Base-by-base conservation (phyloP, 352 stramenopile genomes). In the Pythium aquatile region DNA sequence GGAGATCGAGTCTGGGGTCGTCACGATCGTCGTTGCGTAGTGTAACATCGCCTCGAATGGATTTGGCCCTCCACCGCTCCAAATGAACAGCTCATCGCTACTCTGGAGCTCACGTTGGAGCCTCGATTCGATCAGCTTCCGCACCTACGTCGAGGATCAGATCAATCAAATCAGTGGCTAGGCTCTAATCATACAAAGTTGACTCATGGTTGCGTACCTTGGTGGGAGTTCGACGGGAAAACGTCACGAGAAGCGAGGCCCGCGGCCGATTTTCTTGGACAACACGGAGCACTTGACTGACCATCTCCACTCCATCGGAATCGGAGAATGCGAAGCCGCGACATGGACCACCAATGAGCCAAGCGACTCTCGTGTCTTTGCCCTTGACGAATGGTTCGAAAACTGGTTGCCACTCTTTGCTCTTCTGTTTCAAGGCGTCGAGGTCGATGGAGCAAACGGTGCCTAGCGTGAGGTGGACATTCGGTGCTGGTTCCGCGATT, bases 1-100 rank as follows among this genome's bases (percentile, higher is more conserved):
- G 28, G 85, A 91, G 53, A 91, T 79, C 4, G 82, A 93, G 61
- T 93, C 85, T 9, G 85, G 84, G 1, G 84, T 93, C 8, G 79
- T 91, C 16, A 91, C 75, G 30, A 93, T 72, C 9, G 59, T 72
- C 5, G 76, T 72, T 26, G 81, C 81, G 20, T 76, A 63, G 8
- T 73, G 69, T 8, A 91, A 56, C 54, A 93, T 72, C 16, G 80
- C 82, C 42, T 83, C 65, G 66, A 81, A 93, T 24, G 84, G 84
- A 65, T 91, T 93, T 5, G 59, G 61, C n/a, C 85, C 79, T 2
- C 66, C 65, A 32, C 76, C 76, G 59, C 84, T 59, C 74, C 75
- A 91, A 2, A 91, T 56, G 20, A 80, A 78, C 4, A 91, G 20
- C 65, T 82, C 61, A 5, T 53, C 49, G 6, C 39, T 8, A 0